Evolutionary conservation across 2,329 filamentous ascomycete genomes (phyloP), one percentile per base, ranked within the genome.

Genomic region (Neopestalotiopsis sp.): DNA sequence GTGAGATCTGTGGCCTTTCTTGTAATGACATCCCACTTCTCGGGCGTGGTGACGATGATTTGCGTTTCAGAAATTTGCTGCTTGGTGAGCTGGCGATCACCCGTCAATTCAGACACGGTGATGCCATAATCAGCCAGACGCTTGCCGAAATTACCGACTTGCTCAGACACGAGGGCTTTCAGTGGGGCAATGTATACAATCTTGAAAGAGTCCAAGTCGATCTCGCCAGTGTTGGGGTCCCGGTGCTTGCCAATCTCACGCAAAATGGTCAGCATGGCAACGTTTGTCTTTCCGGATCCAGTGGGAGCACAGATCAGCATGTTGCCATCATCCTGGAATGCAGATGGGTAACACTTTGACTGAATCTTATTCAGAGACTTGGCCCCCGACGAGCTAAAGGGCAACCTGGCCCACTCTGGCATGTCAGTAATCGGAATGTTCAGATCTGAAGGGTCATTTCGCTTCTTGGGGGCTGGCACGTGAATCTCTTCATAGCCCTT

Each of bases 401-500:
- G 95, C 64, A 86, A 82, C 68, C 91, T 91, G 14, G 96, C 92
- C 96, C 96, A 99, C 73, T 97, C 94, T 12, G 96, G 97, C 81
- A 99, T 89, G 63, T 96, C 92, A 9, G 92, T 90, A 32, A 97
- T 92, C 7, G 95, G 94, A 69, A 97, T 92, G 68, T 94, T 90
- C 72, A 89, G 87, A 76, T 98, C 95, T 71, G 90, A 90, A 1
- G 94, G 89, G 71, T 97, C 94, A 72, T 88, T 91, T 71, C 92
- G 94, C 74, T 94, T 92, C 83, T 97, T 97, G 1, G 97, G 97
- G 4, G 94, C 89, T 7, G 96, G 96, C 4, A 99, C 95, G 78
- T 99, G 96, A 69, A 98, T 98, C 78, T 99, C 96, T 81, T 99
- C 96, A 74, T 98, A 99, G 42, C 96, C 96, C 81, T 99, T 99